Conservation (phyloP, 768 basidiomycete genomes). For the Mycena polygramma region DNA sequence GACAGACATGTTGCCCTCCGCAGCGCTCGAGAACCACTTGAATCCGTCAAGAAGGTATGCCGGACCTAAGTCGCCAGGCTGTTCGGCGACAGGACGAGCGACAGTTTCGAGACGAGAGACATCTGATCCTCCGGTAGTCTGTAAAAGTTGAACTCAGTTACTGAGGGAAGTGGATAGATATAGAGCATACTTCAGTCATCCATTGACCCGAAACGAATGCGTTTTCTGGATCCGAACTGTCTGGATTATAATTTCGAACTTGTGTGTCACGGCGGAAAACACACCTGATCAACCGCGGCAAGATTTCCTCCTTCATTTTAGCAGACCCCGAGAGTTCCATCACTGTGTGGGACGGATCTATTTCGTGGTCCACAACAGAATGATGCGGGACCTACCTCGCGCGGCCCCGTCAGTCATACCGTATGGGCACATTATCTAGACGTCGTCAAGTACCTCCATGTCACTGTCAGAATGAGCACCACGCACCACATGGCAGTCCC, state of each 20-base stretch:
- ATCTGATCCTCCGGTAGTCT: conserved; percentile 59
- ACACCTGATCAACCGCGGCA: conserved; percentile 74
- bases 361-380: background rate
- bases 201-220: conserved; percentile 86
- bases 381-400: conserved; percentile 53
- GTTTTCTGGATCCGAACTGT: conserved; percentile 69
- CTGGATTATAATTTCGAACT: background rate
- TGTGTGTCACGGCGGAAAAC: background rate
- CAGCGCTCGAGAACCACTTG: conserved; percentile 90
- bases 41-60: conserved; percentile 75
- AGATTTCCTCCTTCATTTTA: conserved; percentile 69
- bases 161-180: conserved; percentile 6
- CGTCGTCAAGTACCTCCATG: background rate
- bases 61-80: conserved; percentile 41
- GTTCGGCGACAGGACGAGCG: conserved; percentile 53
- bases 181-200: conserved; percentile 77
- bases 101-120: conserved; percentile 80
- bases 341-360: conserved; percentile 47
- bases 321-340: conserved; percentile 75
- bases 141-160: conserved; percentile 37
- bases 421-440: conserved; percentile 76
- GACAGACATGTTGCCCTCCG: conserved; percentile 79
- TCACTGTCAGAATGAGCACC: background rate
- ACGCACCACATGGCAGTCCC: conserved; percentile 67
- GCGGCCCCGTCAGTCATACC: conserved; percentile 87